phyloP scores from a whole-genome alignment of 2,329 filamentous ascomycete genomes.

The Colletotrichum sp. region DNA sequence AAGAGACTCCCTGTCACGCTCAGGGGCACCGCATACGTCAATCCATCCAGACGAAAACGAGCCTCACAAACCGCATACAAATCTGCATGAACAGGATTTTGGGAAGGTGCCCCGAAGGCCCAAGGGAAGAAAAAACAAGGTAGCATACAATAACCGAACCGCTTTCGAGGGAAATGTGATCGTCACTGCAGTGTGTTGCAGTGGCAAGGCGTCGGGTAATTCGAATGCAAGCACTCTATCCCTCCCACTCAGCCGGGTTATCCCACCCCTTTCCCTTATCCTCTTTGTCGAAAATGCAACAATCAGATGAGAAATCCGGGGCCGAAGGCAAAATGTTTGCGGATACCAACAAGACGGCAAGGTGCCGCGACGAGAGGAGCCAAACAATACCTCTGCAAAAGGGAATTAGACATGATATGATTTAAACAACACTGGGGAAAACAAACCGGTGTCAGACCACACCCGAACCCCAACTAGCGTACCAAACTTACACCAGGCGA shows the following conservation, averaged over 20 bases:
- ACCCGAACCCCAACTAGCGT: background rate
- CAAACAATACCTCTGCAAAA: background rate
- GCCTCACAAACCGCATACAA: background rate
- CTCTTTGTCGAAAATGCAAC: background rate
- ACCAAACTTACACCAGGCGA: background rate
- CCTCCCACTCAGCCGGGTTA: background rate
- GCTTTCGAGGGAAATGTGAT: background rate
- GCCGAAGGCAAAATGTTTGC: background rate
- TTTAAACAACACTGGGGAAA: background rate
- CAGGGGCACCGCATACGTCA: background rate
- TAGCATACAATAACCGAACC: background rate
- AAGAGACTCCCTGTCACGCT: background rate
- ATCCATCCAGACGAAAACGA: background rate
- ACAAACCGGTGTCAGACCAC: background rate
- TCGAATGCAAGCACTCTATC: slow-evolving; percentile 2
- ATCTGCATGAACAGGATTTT: background rate
- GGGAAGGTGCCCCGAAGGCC: background rate
- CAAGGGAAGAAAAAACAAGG: background rate
- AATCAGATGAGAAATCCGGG: background rate
- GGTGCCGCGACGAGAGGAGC: background rate
- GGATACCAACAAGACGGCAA: background rate
- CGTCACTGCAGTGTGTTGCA: background rate
- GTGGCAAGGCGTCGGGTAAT: background rate
- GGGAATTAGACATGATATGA: background rate
- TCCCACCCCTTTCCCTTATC: background rate